Base-by-base conservation (phyloP, 169 alveolate species). In the Plasmodium blacklocki region DNA sequence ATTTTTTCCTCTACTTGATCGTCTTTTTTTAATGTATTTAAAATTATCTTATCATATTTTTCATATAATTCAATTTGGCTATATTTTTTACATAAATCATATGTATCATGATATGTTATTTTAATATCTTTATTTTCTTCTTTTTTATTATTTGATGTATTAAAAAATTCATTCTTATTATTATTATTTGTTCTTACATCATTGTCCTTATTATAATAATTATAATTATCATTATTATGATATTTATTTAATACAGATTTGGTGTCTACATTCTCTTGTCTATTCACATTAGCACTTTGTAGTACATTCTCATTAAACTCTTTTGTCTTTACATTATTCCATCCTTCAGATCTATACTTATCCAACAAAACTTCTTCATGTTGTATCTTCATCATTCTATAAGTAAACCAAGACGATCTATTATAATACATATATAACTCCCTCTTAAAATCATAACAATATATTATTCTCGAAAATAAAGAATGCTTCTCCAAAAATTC, bases 61-160 rank as follows among this genome's bases (percentile, higher is more conserved):
- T 86, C 92, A 52, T 45, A 60, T 21, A 86, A 49, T 12, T 86
- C 92, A 2, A 86, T 86, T 15, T 71, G 92, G 15, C 21, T 70
- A 29, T 59, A 52, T 3, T 26, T 8, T 15, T 86, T 54, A 12
- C 43, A 3, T 1, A 59, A 52, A 1, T n/a, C 14, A 11, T 71
- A 49, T 19, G 52, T 43, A 29, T 71, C 54, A 32, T 86, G n/a
- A 11, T 32, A 6, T 26, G 32, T 14, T 32, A 19, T 58, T 4
- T 8, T 15, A 54, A 0, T 32, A 9, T 29, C 50, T 6, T 54
- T 19, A 19, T 15, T 1, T 32, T 49, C 39, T 19, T 8, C 54
- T 18, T 43, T 23, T 39, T 26, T 39, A n/a, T n/a, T 29, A 11
- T 62, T 6, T 21, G 29, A 7, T 62, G 39, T 62, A 19, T 62